Evolutionary conservation across 148 eudicot genomes (phyloP), one percentile per base, ranked within the genome.

Genomic region (Vaccinium macrocarpon): DNA sequence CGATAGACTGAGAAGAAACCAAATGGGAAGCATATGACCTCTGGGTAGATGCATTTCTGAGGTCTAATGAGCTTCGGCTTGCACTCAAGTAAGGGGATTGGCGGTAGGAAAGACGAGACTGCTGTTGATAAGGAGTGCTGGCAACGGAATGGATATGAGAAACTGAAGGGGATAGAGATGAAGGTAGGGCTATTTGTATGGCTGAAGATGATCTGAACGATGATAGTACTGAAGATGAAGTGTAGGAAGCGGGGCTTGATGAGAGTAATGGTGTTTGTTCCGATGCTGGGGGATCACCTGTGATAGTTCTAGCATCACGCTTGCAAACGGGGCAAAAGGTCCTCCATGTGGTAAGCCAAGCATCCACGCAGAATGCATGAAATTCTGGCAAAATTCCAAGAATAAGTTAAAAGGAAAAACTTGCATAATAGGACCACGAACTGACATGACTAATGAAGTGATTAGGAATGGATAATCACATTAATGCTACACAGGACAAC

Each of bases 311-410:
- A 6, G 95, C 98, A 81, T 94, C 99, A 21, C 97, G 91, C 82
- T 96, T 94, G 93, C 98, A 96, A 11, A 96, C 94, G 1, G 99
- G 99, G 86, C 98, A 96, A 84, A 96, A 96, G 64, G 98, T 96
- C 88, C 99, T 91, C 99, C 98, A 96, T 76, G 97, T 74, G 70
- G 98, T 94, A 68, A 96, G 98, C 99, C 99, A 96, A 35, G 92
- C 89, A 84, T 96, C 98, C 4, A 96, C 97, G 75, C 99, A 96
- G 8, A 72, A 10, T 21, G 94, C 88, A 64, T 96, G 99, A 75
- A 96, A 96, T 84, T 93, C 97, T 93, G 91, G 78, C 73, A 84
- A 81, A 52, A 57, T 76, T 82, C 53, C 18, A 32, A 80, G 72
- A 38, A 42, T n/a, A 50, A 71, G 27, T 85, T 59, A 62, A 71